Evolutionary conservation across 2,329 filamentous ascomycete species (phyloP).

Genomic region (Phialemoniopsis sp.): DNA sequence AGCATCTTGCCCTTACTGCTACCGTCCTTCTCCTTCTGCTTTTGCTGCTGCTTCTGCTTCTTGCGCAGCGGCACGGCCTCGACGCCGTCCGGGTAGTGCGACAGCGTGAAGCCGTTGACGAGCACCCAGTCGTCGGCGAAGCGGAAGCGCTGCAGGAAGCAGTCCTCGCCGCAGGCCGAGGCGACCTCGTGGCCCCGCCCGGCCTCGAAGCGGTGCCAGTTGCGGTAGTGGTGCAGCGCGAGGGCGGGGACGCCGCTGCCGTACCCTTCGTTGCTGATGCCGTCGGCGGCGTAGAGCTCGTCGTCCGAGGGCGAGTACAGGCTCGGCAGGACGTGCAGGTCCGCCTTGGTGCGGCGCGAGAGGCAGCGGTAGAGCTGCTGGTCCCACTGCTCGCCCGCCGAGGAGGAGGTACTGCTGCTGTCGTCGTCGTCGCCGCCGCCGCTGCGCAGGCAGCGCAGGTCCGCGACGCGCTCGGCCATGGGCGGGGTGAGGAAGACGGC

Average conservation of each 20-base stretch:
- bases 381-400: constrained; percentile 28
- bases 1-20: not conserved
- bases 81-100: constrained; percentile 30
- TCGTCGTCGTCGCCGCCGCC: constrained; percentile 4
- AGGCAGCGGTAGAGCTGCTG: constrained; percentile 35
- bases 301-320: constrained; percentile 33
- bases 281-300: constrained; percentile 19
- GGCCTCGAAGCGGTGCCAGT: constrained; percentile 32
- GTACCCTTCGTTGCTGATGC: constrained; percentile 26
- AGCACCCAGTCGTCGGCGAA: constrained; percentile 42
- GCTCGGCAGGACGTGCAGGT: constrained; percentile 36
- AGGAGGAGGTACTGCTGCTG: not conserved
- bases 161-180: constrained; percentile 36
- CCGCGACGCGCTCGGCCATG: constrained; percentile 25
- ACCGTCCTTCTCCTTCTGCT: constrained; percentile 1
- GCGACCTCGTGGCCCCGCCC: constrained; percentile 35
- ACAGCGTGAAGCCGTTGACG: constrained; percentile 40
- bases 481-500: constrained; percentile 34
- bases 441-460: constrained; percentile 29
- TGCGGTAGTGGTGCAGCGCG: constrained; percentile 31
- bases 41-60: constrained; percentile 4
- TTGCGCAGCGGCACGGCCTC: constrained; percentile 4
- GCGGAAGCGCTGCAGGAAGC: constrained; percentile 41
- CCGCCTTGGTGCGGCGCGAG: constrained; percentile 22
- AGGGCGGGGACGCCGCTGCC: constrained; percentile 31